Evolutionary conservation across 352 stramenopile species (phyloP), one percentile per base, ranked within the genome.

Genomic region (Peronospora farinosa): DNA sequence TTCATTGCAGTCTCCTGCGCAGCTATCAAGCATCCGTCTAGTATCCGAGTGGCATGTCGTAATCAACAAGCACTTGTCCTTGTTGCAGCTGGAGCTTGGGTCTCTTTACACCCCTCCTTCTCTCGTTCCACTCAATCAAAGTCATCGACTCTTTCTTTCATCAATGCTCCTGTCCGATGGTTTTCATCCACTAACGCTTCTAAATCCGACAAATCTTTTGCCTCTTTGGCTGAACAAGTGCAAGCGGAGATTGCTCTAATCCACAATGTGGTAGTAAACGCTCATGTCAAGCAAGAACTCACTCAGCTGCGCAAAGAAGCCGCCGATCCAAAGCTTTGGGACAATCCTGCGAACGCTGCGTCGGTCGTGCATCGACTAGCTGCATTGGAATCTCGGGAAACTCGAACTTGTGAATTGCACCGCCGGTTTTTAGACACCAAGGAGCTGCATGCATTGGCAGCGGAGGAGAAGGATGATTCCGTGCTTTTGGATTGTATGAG

Each of bases 381-480:
- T 15, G 63, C 55, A 0, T 52, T 92, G 17, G 78, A 89, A 47
- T 63, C 75, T 0, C 69, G 72, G 2, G 64, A 77, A 30, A 63
- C 52, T 13, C 63, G 63, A 15, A 49, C 74, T 1, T 30, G 50
- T 10, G 63, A 84, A 7, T 40, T 87, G 30, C 63, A 71, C 13
- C 32, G 56, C 5, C 56, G 55, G 6, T 86, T 86, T 36, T 56
- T 84, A 8, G 80, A 92, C 35, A 74, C 70, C 21, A 85, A 84
- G 47, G 76, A 77, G 40, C 54, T 88, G 8, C 81, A 72, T 47
- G 53, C 56, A 7, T 43, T 92, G 25, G 75, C 80, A 1, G 68
- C 55, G 7, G 77, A 88, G n/a, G 80, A 92, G 31, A 28, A 65
- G 3, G 76, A 92, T 36, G 60, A 73, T 23, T 46, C 47, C 5